Base-by-base conservation (phyloP, 306 rosid species). In the Carpinus viminea region DNA sequence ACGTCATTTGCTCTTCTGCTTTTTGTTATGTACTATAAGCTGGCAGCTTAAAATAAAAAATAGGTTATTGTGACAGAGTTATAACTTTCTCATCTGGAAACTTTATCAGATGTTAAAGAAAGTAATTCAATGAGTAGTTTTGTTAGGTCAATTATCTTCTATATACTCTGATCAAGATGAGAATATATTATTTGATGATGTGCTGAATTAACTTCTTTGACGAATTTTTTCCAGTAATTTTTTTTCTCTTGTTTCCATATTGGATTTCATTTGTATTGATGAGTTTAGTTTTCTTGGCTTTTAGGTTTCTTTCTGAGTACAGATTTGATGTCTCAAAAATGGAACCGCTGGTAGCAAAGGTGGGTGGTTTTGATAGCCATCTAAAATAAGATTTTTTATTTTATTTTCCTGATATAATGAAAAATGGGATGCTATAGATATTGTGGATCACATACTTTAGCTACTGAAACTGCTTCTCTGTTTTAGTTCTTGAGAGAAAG, bases 341-440 rank as follows among this genome's bases (percentile, higher is more conserved):
- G 86, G 98, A 93, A 82, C 98, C 98, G 8, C 76, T 91, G 86
- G 97, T 93, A 64, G 98, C 97, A 61, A 93, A 90, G 98, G 98
- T 93, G 76, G 70, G 80, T 64, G 66, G 62, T 62, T 80, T 73
- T 36, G 52, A 17, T 41, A 8, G 15, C 51, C 4, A 31, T 3
- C 48, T n/a, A 66, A 41, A 47, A 59, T 54, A 78, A 20, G 41
- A 43, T 68, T 76, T 68, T 21, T 24, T 53, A 28, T 68, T 18
- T 68, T 77, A 34, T 74, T 69, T 51, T 80, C 46, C 21, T 7
- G 7, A 34, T 31, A 12, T 4, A 36, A 64, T 21, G 13, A 20
- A 17, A 34, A 57, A 18, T 21, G 64, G 26, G 34, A 57, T 4
- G 21, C 24, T n/a, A 8, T 55, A 56, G 15, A 8, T 3, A 24